Base-by-base conservation (phyloP, 1,284 basidiomycete genomes). In the Ustilago sp. region DNA sequence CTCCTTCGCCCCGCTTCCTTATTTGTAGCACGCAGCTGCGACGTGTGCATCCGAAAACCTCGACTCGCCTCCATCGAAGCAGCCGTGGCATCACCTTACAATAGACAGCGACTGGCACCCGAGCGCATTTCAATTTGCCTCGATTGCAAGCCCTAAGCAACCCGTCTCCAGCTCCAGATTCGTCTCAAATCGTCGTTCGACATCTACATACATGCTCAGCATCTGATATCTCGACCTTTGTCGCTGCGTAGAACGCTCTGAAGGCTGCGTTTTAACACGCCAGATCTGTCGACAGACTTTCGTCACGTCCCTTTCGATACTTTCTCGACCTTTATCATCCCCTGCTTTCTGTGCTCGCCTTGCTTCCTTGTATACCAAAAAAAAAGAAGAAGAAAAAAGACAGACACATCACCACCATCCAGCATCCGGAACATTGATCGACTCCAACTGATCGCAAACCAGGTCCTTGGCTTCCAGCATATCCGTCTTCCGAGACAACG, bases 161-260 rank as follows among this genome's bases (percentile, higher is more conserved):
- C 9, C 60, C 23, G 34, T 38, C 51, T 35, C 12, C 28, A 3
- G 43, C 17, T n/a, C 56, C 58, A 54, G 43, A 41, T 38, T 35
- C 3, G 38, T 41, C 17, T 19, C 15, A 31, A 28, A n/a, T 3
- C 38, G 51, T 60, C 51, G 45, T 41, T 6, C 70, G 36, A 66
- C 69, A 28, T 19, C 36, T 23, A 41, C 58, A 45, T 67, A 60
- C 60, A 72, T 72, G 70, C 70, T 58, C 53, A 52, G 57, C 70
- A 63, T 67, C 51, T 72, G 61, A 72, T 60, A 9, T 13, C 3
- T 1, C 39, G 43, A 36, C 28, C 35, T 55, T 23, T 38, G 41
- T 51, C 19, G 41, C 31, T 48, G 69, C 56, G 69, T 55, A 47
- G n/a, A 48, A 52, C 61, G 52, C 32, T 41, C 13, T 28, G 12